Evolutionary conservation across 2,329 filamentous ascomycete species (phyloP), one percentile per base, ranked within the genome.

Genomic region (Epichloe aotearoae): DNA sequence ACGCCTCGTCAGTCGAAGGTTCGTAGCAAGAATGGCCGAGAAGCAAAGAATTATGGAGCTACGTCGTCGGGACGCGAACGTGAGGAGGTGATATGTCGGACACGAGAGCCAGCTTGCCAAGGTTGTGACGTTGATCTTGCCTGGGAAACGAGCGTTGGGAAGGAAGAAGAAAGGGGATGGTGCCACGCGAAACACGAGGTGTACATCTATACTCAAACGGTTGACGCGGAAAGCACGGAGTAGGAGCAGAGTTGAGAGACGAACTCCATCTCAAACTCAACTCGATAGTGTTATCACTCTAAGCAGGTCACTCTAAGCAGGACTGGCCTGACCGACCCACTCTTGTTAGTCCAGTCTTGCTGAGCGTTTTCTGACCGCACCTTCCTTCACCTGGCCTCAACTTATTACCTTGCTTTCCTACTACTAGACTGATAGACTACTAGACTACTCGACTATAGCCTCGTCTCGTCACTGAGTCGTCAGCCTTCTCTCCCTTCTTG

Each of bases 401-500:
- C 23, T 26, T 1, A 7, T 26, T 6, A 37, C 37, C 17, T 41
- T 19, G 20, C 30, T 10, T 12, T 30, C 38, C 40, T 41, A 40
- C 39, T 34, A 8, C 33, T 3, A 19, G 19, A 19, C 19, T 19
- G 3, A 2, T 3, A 19, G 19, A 19, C 19, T 19, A 19, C 19
- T 3, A 19, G 19, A 19, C 19, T 34, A 8, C 33, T n/a, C n/a
- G n/a, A n/a, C n/a, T n/a, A n/a, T 49, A 51, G 20, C 20, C 20
- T 23, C 20, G 53, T 51, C 49, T 55, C 23, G 23, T 26, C 23
- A 26, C 6, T 26, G 23, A 26, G 23, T 26, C 49, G 47, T 47
- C 52, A 55, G 53, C 53, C 52, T 55, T 55, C 49, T 30, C n/a
- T 15, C 17, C 43, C 43, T 34, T n/a, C 10, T 23, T 33, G 20